phyloP scores from a whole-genome alignment of 192 early-diverging fungal genomes.

The Coemansia sp. region DNA sequence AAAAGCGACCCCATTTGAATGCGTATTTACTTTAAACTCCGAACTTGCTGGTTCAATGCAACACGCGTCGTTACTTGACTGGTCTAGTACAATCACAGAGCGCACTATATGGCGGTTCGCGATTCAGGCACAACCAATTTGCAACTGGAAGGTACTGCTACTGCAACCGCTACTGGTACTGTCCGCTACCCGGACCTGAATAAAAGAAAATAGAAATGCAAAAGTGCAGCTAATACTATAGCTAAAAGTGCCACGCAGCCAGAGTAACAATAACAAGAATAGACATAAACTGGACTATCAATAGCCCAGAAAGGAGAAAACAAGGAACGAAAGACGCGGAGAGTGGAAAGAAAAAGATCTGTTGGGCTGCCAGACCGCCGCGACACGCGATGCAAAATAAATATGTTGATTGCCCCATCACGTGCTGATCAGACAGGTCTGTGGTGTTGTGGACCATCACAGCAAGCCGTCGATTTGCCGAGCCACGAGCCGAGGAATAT shows the following conservation, averaged over 20 bases:
- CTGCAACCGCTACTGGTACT: not conserved
- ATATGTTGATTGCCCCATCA: constrained; percentile 5
- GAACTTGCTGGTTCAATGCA: not conserved
- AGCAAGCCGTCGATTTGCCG: too few species aligned
- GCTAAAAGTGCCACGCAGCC: not conserved
- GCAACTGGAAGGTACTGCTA: not conserved
- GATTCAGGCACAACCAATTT: too few species aligned
- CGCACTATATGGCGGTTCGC: not conserved
- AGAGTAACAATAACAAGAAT: constrained; percentile 6
- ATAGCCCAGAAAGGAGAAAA: constrained; percentile 1
- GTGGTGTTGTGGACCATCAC: too few species aligned
- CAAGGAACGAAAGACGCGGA: constrained; percentile 1
- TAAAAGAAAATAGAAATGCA: constrained; percentile 6
- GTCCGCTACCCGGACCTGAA: not conserved
- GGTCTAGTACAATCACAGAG: not conserved
- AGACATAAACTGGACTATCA: not conserved
- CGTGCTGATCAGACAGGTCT: constrained; percentile 1
- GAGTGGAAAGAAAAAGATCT: constrained; percentile 1
- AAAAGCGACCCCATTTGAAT: constrained; percentile 39
- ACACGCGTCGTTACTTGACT: not conserved
- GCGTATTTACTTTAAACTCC: not conserved
- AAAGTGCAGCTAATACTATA: not conserved
- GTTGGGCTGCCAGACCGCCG: not conserved
- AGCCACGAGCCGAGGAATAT: too few species aligned
- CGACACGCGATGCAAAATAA: constrained; percentile 1